Base-by-base conservation (phyloP, 1,284 basidiomycete genomes). In the Macrocystidia cucumis region DNA sequence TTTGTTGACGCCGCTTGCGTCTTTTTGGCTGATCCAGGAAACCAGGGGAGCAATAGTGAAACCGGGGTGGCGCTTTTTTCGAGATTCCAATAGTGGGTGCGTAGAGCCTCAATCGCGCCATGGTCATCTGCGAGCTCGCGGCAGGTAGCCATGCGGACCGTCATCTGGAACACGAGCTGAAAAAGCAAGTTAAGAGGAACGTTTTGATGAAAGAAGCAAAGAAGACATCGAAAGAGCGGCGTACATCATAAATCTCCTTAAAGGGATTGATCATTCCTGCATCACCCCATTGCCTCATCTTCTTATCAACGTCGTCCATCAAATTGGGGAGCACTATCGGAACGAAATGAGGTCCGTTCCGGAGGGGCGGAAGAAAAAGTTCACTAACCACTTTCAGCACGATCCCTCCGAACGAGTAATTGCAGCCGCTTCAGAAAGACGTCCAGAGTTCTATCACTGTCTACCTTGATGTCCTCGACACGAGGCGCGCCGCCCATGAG, bases 131-230 rank as follows among this genome's bases (percentile, higher is more conserved):
- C 46, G 2, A 65, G 52, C 34, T 63, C 60, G n/a, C 47, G 43
- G 34, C 61, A 63, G 8, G 56, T 51, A 1, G 53, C 51, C 45
- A 60, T 51, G 4, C 59, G 48, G n/a, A 60, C 50, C 2, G 58
- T 64, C 51, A 62, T 57, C 42, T 60, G 60, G 37, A 65, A 62
- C 2, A 62, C 54, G 13, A 64, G 52, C 63, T 65, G 24, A 12
- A 25, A 11, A 28, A n/a, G 26, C 3, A n/a, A 22, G 13, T 25
- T 16, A 13, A 16, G 9, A 30, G 17, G 14, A 16, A 18, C n/a
- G 25, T 18, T 16, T 16, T 20, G 25, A 9, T 17, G 19, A 37
- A 4, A 2, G 9, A 9, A 2, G 6, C 16, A 26, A 3, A 22
- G 36, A 9, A 16, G 11, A 12, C 3, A 3, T 18, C 29, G 19